Conservation (phyloP, 768 basidiomycete species). For the Chalciporus chontae region DNA sequence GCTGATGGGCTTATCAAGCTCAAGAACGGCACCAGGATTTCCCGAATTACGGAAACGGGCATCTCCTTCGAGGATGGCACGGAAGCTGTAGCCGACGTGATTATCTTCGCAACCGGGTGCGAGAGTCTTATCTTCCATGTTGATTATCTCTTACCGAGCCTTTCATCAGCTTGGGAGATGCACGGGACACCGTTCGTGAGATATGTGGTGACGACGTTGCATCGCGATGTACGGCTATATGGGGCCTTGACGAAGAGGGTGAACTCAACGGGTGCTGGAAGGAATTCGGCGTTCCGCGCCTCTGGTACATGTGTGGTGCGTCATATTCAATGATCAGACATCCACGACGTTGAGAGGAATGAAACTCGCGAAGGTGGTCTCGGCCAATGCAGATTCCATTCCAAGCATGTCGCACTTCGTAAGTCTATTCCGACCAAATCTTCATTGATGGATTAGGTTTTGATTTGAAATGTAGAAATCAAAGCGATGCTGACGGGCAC, state of each 20-base stretch:
- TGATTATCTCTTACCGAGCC: not conserved
- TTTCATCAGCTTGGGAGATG: conserved; percentile 40
- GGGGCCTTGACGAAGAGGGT: conserved; percentile 62
- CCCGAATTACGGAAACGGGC: conserved; percentile 23
- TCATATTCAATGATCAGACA: not conserved
- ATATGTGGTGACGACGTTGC: conserved; percentile 45
- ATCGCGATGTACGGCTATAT: conserved; percentile 43
- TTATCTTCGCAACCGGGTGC: conserved; percentile 25
- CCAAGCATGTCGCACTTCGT: conserved; percentile 11
- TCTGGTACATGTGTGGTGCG: conserved; percentile 3
- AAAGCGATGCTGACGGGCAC: conserved; percentile 17
- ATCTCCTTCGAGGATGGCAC: conserved; percentile 24
- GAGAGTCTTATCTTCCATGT: too few species aligned
- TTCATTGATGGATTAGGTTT: not conserved
- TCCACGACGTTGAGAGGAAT: not conserved
- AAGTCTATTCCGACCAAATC: conserved; percentile 1
- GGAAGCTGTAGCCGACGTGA: conserved; percentile 22
- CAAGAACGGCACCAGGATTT: conserved; percentile 37
- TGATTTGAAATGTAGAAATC: conserved; percentile 9
- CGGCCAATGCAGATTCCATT: conserved; percentile 4
- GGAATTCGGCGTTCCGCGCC: conserved; percentile 12
- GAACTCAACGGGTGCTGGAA: conserved; percentile 43
- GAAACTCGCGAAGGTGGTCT: not conserved
- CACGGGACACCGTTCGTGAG: conserved; percentile 33
- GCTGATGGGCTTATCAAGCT: conserved; percentile 45